Conservation (phyloP, 768 basidiomycete genomes). For the Cantharellus anzutake region DNA sequence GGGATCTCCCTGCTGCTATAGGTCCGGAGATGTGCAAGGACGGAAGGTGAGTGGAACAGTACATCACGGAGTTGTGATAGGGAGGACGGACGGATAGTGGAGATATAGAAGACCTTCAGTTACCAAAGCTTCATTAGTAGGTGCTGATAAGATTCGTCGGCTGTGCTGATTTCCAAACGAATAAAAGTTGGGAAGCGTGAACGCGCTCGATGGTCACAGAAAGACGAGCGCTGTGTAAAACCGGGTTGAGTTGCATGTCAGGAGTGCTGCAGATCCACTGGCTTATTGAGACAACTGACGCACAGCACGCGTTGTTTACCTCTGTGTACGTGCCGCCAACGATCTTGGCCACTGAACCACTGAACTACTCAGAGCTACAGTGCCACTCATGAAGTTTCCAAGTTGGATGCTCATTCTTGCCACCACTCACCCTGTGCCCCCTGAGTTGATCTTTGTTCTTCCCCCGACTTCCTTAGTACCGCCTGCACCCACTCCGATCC, state of each 20-base stretch:
- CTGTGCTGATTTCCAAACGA: no score
- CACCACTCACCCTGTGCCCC: no score
- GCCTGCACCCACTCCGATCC: no score
- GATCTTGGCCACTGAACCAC: no score
- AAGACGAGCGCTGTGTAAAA: not conserved
- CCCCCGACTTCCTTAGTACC: no score
- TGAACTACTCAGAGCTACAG: no score
- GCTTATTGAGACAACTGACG: not conserved
- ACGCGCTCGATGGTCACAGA: not conserved
- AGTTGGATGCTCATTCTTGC: no score
- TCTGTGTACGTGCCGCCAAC: no score
- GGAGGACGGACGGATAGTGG: not conserved
- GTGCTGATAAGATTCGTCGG: not conserved
- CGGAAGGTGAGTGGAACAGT: not conserved
- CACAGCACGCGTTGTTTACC: no score
- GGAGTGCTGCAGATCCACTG: not conserved
- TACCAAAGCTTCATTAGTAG: not conserved
- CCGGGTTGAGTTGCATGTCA: not conserved
- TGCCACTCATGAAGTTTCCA: no score
- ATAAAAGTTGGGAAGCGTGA: not conserved
- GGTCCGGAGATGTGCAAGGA: not conserved
- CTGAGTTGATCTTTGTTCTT: no score
- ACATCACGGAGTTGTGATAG: not conserved
- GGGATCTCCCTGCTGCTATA: not conserved
- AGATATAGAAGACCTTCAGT: no score